Percentiles rank a stretch among this genome's conserved stretches.
These are phyloP conservation scores for Hemileia vastatrix DNA, from an alignment of 1,284 basidiomycete genomes.

Conservation along the genomic window DNA sequence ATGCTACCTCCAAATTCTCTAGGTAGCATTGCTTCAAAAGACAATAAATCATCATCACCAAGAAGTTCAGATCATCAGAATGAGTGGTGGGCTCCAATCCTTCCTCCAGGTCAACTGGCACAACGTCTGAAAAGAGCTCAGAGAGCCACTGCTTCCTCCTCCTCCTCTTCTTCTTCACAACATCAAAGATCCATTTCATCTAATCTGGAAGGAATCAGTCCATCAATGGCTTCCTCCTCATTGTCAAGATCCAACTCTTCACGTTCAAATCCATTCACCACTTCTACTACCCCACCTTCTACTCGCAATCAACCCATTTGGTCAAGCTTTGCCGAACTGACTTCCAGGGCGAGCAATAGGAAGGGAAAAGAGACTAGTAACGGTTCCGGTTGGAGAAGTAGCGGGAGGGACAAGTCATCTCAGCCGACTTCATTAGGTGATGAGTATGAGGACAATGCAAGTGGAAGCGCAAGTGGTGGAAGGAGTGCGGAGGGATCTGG, in stretches of 20 bases:
- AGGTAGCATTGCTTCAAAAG: too few relatives aligned
- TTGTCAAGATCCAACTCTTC: not conserved
- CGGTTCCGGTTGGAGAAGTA: not conserved
- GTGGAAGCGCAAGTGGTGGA: too few relatives aligned
- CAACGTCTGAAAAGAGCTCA: too few relatives aligned
- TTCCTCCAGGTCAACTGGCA: too few relatives aligned
- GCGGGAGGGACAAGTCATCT: too few relatives aligned
- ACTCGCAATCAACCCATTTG: not conserved
- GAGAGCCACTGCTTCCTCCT: conserved; percentile 15
- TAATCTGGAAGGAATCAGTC: not conserved
- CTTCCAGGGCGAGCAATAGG: not conserved
- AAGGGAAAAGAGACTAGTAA: not conserved
- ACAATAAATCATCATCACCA: too few relatives aligned
- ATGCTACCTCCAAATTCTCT: too few relatives aligned
- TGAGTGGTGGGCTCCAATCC: too few relatives aligned
- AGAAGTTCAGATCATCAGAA: too few relatives aligned
- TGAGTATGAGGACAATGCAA: too few relatives aligned
- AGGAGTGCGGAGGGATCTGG: too few relatives aligned
- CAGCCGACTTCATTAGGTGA: too few relatives aligned
- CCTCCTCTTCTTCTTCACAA: not conserved
- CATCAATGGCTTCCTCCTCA: not conserved
- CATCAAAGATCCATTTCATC: not conserved
- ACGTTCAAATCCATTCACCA: not conserved
- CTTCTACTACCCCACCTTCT: not conserved
- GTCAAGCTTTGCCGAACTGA: not conserved